Evolutionary conservation across 2,329 filamentous ascomycete genomes (phyloP), one percentile per base, ranked within the genome.

Genomic region (Cytospora leucostoma): DNA sequence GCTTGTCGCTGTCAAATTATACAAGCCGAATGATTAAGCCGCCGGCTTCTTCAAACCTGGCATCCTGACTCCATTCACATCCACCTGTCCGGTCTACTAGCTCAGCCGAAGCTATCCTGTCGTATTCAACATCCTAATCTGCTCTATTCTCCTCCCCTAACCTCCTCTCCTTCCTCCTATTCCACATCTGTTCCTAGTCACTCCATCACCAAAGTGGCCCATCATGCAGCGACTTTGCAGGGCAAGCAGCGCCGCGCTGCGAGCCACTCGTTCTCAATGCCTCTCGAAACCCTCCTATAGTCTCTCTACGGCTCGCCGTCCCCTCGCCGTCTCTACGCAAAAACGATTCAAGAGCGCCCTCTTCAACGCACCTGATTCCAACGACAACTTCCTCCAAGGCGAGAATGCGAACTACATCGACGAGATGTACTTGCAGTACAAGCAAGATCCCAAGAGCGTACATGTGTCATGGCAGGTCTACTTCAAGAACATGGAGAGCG

Each of bases 361-460:
- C 63, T 78, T 82, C 61, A 80, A 79, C 63, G 75, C 84, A 21
- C 85, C 86, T 67, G 92, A 97, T 75, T 87, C 93, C 68, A 97
- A 91, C 78, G 95, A 99, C 79, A 96, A 89, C 80, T 99, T 99
- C 84, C 86, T 99, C 66, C 92, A 93, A 68, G 95, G 95, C 70
- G 98, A 92, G 82, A 95, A 94, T 66, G 95, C 95, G 79, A 97
- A 96, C 82, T 99, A 99, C 81, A 92, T 99, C 76, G 95, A 99
- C 78, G 95, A 97, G 83, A 99, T 99, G 95, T 99, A 99, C 80
- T 83, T 97, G 82, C 88, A 93, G 76, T 99, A 95, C 95, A 97
- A 94, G 80, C 84, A 91, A 68, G 93, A 99, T 72, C 93, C 95
- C 59, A 85, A 88, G 72, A 97, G 92, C 74, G 95, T 99, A 65